These are phyloP conservation scores for Cicer pinnatifidum DNA, from an alignment of 306 rosid species.

Conservation along the genomic window DNA sequence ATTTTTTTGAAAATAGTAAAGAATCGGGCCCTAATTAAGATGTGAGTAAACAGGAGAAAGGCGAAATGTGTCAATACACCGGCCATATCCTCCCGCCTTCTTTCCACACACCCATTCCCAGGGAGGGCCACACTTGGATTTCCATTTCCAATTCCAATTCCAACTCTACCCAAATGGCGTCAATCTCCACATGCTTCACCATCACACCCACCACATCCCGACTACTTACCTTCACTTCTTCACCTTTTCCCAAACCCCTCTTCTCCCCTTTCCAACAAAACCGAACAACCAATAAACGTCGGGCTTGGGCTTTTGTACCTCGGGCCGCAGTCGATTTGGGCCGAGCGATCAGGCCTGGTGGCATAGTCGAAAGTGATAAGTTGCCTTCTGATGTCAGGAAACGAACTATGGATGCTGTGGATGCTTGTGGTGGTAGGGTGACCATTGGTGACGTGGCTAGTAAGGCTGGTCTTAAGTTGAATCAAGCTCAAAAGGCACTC, in stretches of 20 bases:
- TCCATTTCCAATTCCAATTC: neutral
- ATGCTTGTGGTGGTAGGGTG: conserved; percentile 78
- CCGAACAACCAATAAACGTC: conserved; percentile 44
- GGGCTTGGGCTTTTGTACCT: conserved; percentile 48
- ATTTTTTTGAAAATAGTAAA: no score
- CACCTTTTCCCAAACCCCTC: conserved; percentile 37
- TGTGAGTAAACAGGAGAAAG: neutral
- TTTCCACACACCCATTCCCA: neutral
- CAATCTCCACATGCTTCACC: conserved; percentile 68
- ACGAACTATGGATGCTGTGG: conserved; percentile 93
- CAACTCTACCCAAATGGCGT: conserved; percentile 56
- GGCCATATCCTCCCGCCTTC: conserved; percentile 53
- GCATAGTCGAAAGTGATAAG: conserved; percentile 73
- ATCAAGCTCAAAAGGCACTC: conserved; percentile 85
- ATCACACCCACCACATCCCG: conserved; percentile 52
- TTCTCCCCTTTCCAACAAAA: conserved; percentile 42
- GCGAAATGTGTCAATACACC: conserved; percentile 27
- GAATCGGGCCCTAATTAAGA: no score
- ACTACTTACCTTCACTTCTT: conserved; percentile 37
- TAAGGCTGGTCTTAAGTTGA: conserved; percentile 79
- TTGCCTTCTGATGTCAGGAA: conserved; percentile 79
- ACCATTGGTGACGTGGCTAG: conserved; percentile 92
- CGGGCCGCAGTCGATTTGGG: conserved; percentile 60
- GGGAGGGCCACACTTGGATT: neutral
- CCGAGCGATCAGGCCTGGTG: conserved; percentile 67